phyloP scores from a whole-genome alignment of 1,284 basidiomycete species.

The Cystobasidium sp. region DNA sequence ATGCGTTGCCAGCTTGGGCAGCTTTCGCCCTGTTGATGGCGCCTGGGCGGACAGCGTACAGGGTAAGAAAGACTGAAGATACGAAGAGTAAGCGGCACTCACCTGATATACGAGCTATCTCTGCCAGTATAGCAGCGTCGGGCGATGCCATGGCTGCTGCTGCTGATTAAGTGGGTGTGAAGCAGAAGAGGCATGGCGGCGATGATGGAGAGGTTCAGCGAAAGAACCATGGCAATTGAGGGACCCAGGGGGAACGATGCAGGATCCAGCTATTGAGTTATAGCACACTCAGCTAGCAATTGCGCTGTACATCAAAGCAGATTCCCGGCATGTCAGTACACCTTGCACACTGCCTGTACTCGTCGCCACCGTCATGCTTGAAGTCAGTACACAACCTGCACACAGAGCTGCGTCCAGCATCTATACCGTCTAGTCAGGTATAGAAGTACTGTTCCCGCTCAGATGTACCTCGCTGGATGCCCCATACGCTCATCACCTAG shows the following conservation, averaged over 20 bases:
- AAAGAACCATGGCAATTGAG: no score
- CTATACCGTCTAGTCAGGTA: no score
- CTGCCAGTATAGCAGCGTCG: conserved; percentile 26
- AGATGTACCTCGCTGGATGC: neutral
- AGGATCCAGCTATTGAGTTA: neutral
- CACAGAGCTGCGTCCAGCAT: no score
- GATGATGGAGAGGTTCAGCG: neutral
- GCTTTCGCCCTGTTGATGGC: conserved; percentile 41
- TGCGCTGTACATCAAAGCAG: no score
- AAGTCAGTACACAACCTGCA: no score
- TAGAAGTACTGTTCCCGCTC: no score
- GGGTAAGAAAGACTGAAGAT: neutral
- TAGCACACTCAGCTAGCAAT: no score
- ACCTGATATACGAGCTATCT: conserved; percentile 37
- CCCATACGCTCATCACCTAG: neutral
- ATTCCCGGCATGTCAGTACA: no score
- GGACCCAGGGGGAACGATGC: no score
- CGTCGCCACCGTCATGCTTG: no score
- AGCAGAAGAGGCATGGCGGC: neutral
- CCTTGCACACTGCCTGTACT: no score
- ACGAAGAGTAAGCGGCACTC: neutral
- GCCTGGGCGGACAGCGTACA: neutral
- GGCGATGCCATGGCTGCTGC: conserved; percentile 23
- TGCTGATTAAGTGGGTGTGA: neutral
- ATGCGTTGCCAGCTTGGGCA: conserved; percentile 2